Evolutionary conservation across 1,284 basidiomycete genomes (phyloP), one percentile per base, ranked within the genome.

Genomic region (Tetrapyrgos nigripes): DNA sequence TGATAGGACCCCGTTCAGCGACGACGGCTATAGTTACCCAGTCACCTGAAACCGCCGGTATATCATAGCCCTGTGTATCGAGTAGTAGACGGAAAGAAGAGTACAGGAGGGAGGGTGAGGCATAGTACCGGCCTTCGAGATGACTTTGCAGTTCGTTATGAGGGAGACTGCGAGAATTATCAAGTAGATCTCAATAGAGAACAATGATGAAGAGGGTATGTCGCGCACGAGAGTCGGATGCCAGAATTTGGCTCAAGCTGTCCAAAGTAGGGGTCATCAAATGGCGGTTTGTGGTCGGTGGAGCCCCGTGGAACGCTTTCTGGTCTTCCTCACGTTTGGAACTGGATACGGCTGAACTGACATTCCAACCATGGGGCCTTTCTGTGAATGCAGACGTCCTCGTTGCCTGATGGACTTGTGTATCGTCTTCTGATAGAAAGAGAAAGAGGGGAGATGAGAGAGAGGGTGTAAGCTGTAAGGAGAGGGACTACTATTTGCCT

Each of bases 21-120:
- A 97, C 85, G 6, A 96, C 93, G 1, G 91, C 94, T 53, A 97
- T 91, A 8, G 92, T 92, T 47, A 96, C 84, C 90, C 92, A 98
- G 73, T 98, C 97, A 2, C 93, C 92, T 4, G 87, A 85, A 3
- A 98, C 88, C n/a, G n/a, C n/a, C 2, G 96, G 96, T 0, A 99
- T 84, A 52, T 97, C 94, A 73, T 95, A 96, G 14, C 89, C 89
- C 56, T 89, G 86, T 64, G 92, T 91, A 66, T 92, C 88, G 0
- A 88, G 84, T 8, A 88, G 82, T 0, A 92, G 83, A 11, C 92
- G 87, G 46, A 94, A 83, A 49, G 89, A 84, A 4, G 94, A 94
- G 77, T 99, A 98, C 29, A 99, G 79, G 27, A 83, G 85, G 0
- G 94, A 94, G 0, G 96, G 94, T 0, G 93, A 88, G 45, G 99